Evolutionary conservation across 1,284 basidiomycete genomes (phyloP).

Genomic region (Ustilago cynodontis): DNA sequence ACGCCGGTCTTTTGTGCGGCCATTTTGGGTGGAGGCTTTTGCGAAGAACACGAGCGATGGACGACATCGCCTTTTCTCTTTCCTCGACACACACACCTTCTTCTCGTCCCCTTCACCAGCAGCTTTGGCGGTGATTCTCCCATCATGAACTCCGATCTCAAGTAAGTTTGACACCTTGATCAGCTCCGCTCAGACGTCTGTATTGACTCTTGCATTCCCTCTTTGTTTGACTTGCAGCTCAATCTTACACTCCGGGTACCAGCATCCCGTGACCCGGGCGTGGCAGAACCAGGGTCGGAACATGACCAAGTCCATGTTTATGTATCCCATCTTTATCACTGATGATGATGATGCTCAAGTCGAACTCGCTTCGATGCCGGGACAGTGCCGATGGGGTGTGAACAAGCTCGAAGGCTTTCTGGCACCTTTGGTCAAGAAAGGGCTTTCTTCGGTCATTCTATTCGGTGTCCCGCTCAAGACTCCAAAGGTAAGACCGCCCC

Average conservation of each 20-base stretch:
- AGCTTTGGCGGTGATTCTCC: background rate
- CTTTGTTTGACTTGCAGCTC: conserved; percentile 21
- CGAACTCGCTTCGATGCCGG: conserved; percentile 61
- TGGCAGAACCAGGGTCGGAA: conserved; percentile 59
- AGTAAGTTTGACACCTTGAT: conserved; percentile 20
- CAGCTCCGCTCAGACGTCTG: too few relatives aligned
- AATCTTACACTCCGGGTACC: conserved; percentile 64
- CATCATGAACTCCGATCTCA: conserved; percentile 48
- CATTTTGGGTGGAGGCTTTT: conserved; percentile 17
- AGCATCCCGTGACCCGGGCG: conserved; percentile 59
- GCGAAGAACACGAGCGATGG: conserved; percentile 14
- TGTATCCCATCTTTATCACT: conserved; percentile 69
- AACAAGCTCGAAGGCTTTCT: conserved; percentile 91
- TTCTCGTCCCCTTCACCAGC: background rate
- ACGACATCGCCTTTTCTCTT: conserved; percentile 23
- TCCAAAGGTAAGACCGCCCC: conserved; percentile 76
- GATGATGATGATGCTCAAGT: conserved; percentile 60
- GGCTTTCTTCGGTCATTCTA: conserved; percentile 89
- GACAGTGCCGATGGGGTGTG: conserved; percentile 80
- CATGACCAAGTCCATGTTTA: conserved; percentile 65
- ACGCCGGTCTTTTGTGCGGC: conserved; percentile 17
- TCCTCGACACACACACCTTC: background rate
- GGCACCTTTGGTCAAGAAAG: conserved; percentile 87
- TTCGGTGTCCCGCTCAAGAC: conserved; percentile 93
- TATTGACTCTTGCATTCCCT: background rate